These are phyloP conservation scores for Moringa oleifera DNA, from an alignment of 345 rosid species.

Conservation along the genomic window DNA sequence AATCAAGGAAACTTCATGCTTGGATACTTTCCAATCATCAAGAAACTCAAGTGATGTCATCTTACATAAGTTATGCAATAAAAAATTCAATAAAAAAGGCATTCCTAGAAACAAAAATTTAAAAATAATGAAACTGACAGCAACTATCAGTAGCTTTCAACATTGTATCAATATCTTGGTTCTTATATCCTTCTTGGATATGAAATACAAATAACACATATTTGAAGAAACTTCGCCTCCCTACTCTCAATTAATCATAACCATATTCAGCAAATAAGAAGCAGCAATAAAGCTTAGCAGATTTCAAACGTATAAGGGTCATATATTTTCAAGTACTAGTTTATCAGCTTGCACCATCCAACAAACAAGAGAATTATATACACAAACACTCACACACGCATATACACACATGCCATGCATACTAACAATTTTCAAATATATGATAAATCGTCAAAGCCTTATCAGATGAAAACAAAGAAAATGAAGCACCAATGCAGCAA, in stretches of 20 bases:
- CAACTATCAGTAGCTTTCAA: too few species aligned
- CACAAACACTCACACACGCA: too few species aligned
- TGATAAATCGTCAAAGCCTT: not conserved
- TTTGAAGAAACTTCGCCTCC: too few species aligned
- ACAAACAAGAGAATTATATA: not conserved
- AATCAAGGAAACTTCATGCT: too few species aligned
- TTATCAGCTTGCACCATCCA: not conserved
- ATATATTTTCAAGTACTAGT: not conserved
- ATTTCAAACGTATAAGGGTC: not conserved
- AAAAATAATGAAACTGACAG: too few species aligned
- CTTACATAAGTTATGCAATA: too few species aligned
- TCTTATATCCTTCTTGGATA: not conserved
- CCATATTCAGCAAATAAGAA: not conserved
- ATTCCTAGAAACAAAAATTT: too few species aligned
- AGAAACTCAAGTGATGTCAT: too few species aligned
- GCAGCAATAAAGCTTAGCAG: not conserved
- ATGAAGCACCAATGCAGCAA: constrained; percentile 7
- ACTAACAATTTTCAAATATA: too few species aligned
- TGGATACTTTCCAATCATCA: too few species aligned
- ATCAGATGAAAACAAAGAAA: not conserved
- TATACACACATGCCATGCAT: too few species aligned
- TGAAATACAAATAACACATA: not conserved
- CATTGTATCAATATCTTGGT: not conserved
- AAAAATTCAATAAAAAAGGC: too few species aligned
- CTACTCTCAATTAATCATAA: not conserved